Evolutionary conservation across 257 asterid species (phyloP).

Genomic region (Avicennia marina): DNA sequence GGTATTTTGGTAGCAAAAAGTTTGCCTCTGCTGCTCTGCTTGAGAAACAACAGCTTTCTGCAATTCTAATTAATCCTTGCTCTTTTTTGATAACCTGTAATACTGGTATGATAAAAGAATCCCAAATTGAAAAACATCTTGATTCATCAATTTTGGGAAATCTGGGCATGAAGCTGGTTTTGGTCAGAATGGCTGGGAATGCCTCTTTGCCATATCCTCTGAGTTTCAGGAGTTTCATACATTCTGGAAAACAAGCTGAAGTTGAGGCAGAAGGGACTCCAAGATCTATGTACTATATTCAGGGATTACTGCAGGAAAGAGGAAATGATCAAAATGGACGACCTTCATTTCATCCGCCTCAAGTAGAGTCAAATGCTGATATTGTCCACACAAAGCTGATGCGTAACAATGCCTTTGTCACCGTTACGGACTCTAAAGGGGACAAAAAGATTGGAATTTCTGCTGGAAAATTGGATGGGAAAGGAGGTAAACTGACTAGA

Average conservation of each 20-base stretch:
- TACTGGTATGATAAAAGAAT: conserved; percentile 24
- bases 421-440: conserved; percentile 80
- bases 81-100: too few species aligned
- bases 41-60: neutral
- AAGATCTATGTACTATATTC: conserved; percentile 26
- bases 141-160: conserved; percentile 25
- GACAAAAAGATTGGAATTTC: conserved; percentile 63
- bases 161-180: conserved; percentile 25
- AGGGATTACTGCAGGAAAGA: conserved; percentile 17
- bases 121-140: too few species aligned
- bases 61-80: neutral
- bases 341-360: conserved; percentile 13
- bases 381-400: conserved; percentile 80
- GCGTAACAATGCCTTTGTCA: conserved; percentile 76
- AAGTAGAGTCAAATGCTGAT: conserved; percentile 70
- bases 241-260: conserved; percentile 41
- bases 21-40: neutral
- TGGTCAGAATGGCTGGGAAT: conserved; percentile 21
- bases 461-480: conserved; percentile 67
- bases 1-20: too few species aligned
- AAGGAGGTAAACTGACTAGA: conserved; percentile 59
- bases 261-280: conserved; percentile 23
- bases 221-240: conserved; percentile 34
- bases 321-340: conserved; percentile 3
- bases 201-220: conserved; percentile 26